phyloP scores from a whole-genome alignment of 208 protist genomes.

The Trypanosoma rangeli region DNA sequence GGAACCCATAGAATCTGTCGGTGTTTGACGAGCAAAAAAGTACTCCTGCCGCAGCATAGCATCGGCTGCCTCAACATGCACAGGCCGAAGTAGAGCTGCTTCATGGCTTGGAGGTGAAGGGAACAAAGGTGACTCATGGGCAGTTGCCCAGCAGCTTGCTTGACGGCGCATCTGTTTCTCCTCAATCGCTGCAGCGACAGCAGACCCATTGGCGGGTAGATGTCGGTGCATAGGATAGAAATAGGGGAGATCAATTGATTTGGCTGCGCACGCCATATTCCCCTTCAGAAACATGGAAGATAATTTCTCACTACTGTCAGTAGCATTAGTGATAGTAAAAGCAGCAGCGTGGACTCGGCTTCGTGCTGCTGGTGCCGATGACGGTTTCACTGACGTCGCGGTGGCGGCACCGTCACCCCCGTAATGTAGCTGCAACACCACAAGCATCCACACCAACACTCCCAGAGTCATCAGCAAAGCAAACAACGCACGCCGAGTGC shows the following conservation, averaged over 20 bases:
- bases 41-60: not conserved
- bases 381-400: not conserved
- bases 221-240: conserved; percentile 6
- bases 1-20: not conserved
- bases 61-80: not conserved
- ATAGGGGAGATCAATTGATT: conserved; percentile 10
- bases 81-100: not conserved
- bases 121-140: conserved; percentile 4
- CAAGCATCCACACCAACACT: conserved; percentile 5
- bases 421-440: not conserved
- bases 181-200: not conserved
- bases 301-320: not conserved
- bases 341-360: not conserved
- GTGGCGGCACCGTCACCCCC: not conserved
- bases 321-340: not conserved
- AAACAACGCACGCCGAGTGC: not conserved
- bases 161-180: conserved; percentile 5
- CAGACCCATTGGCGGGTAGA: conserved; percentile 1
- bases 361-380: too few relatives aligned
- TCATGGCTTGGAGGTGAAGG: not conserved
- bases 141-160: conserved; percentile 6
- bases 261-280: not conserved
- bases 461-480: not conserved
- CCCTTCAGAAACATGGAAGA: conserved; percentile 3
- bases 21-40: not conserved